Base-by-base conservation (phyloP, 176 grass and related monocot species). In the Saccharum officinarum region DNA sequence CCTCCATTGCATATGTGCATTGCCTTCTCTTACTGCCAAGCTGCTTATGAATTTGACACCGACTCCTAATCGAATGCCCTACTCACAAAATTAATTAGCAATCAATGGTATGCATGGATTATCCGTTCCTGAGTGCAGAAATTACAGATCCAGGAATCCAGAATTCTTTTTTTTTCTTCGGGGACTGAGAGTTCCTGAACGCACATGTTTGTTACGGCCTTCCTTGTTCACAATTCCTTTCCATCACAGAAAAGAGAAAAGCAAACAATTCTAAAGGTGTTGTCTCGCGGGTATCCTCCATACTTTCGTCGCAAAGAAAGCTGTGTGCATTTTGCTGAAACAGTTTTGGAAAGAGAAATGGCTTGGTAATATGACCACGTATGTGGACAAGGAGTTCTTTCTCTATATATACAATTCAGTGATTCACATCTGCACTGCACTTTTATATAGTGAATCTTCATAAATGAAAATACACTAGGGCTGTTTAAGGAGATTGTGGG, bases 151-250 rank as follows among this genome's bases (percentile, higher is more conserved):
- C 39, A 55, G 15, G 39, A 77, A 59, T n/a, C 54, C n/a, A 61
- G 9, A 59, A 59, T 23, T 59, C 5, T 54, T 59, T 65, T 26
- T 63, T 28, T 28, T 22, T 11, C 26, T 65, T 30, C 10, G 25
- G 26, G 62, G 26, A 30, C 62, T 65, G 4, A 15, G 3, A 31
- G 30, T 52, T 17, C 1, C 33, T 54, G 4, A 37, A 16, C 34
- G 41, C 77, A 75, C 78, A 67, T 60, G 17, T 63, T 83, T 63
- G 70, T 13, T 3, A 37, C 39, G 54, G 64, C 67, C 74, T 78
- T 42, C 28, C 22, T 64, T 74, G 41, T 10, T 20, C 61, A 44
- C 60, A 11, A 63, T 28, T 63, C n/a, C 60, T 12, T 63, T 13
- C 60, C 22, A 63, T 30, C 25, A 14, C 60, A 28, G 60, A 62